Conservation (phyloP, 1,284 basidiomycete species). For the Wallemia mellicola region DNA sequence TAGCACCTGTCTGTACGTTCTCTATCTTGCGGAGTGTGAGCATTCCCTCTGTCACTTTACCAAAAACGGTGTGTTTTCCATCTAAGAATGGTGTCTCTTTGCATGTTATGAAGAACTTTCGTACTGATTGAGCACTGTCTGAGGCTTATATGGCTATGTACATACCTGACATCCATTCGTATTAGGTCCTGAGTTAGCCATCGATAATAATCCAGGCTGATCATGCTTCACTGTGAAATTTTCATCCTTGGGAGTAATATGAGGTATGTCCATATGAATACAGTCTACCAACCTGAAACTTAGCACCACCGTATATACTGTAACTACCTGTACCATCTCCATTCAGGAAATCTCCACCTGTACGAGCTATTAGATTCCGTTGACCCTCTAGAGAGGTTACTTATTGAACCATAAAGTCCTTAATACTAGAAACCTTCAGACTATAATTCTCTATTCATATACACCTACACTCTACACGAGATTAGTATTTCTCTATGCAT, state of each 20-base stretch:
- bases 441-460: neutral
- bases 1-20: slow-evolving; percentile 51
- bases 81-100: slow-evolving; percentile 79
- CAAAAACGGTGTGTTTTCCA: slow-evolving; percentile 80
- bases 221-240: slow-evolving; percentile 77
- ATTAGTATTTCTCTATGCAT: neutral
- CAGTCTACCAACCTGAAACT: slow-evolving; percentile 34
- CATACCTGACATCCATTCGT: slow-evolving; percentile 69
- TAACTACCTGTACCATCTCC: slow-evolving; percentile 79
- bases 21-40: slow-evolving; percentile 77
- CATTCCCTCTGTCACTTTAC: slow-evolving; percentile 61
- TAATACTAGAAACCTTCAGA: neutral
- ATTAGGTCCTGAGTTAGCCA: slow-evolving; percentile 76
- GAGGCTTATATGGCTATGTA: slow-evolving; percentile 1
- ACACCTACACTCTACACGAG: neutral
- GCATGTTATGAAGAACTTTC: slow-evolving; percentile 93
- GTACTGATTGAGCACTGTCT: neutral
- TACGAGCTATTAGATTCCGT: slow-evolving; percentile 1
- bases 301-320: slow-evolving; percentile 64
- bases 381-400: neutral
- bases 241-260: slow-evolving; percentile 32
- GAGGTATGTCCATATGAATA: too few relatives aligned
- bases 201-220: slow-evolving; percentile 50
- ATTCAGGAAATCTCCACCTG: slow-evolving; percentile 61
- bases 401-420: slow-evolving; percentile 42